Evolutionary conservation across 495 filamentous ascomycete genomes (phyloP), one percentile per base, ranked within the genome.

Genomic region (Trichocladium antarcticum): DNA sequence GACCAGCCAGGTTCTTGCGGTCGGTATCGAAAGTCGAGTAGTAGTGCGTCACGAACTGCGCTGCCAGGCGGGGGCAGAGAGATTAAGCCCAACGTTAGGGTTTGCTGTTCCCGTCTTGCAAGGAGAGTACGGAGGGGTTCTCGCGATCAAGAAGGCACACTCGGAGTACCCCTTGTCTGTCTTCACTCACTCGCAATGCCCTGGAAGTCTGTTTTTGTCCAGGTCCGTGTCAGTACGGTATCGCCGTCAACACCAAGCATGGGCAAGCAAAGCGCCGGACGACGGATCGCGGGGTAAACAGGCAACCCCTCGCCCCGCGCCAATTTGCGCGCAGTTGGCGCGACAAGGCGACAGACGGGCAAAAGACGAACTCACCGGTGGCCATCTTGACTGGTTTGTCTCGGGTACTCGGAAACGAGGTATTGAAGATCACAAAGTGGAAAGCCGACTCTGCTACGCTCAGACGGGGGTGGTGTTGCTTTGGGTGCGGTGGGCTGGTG

Each of bases 1-100:
- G 84, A 41, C 67, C 56, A 2, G 66, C 70, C 20, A 97, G 74
- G 10, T 61, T 53, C 19, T 51, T 52, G 47, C 88, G 82, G 63
- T 84, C 64, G 40, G 50, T 40, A 64, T 95, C 89, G 67, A 96
- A 94, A 42, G 79, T 82, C 47, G 78, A 67, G 74, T 95, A 95
- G 81, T 95, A 97, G 74, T 82, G 89, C 20, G 78, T 49, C 42
- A 87, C 81, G 68, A 97, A 97, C 59, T 89, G 72, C 54, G 75
- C 89, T 96, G 63, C 43, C 11, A 15, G 41, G 46, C 22, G 37
- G 46, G 22, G 28, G 35, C 3, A 35, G 15, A 5, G 9, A 16
- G 38, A 12, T 41, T 38, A 28, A 29, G 44, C 37, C 34, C 38
- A 15, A 15, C 28, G 54, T 57, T 41, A 53, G 45, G 24, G 27